Base-by-base conservation (phyloP, 345 rosid genomes). In the Eucalyptus tenuipes region DNA sequence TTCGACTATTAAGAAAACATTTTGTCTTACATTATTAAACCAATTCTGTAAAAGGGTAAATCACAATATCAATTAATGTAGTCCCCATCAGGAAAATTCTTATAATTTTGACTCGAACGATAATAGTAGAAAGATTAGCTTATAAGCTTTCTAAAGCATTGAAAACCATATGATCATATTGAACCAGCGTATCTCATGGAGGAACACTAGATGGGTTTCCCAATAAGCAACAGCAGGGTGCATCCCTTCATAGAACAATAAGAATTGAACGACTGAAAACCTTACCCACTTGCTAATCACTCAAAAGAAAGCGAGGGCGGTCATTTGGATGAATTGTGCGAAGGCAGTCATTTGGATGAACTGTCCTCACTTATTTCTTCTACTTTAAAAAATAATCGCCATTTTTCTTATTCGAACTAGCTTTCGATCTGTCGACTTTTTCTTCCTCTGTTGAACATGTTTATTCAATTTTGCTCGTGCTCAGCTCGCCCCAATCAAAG, bases 1-100 rank as follows among this genome's bases (percentile, higher is more conserved):
- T 52, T 52, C 22, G 4, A 52, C 25, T 52, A 52, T 52, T 52
- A 52, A 52, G 25, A 52, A 20, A 20, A 52, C 25, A 8, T 18
- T 52, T 18, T 52, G 1, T 4, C 57, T 52, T 52, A 52, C 25
- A 10, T 52, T 52, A 52, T 20, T 52, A 52, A 52, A 20, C 10
- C 0, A 52, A 1, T 52, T 0, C 0, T 0, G 5, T 52, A 52
- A 52, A 52, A 52, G 0, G 1, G 2, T 52, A 52, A 20, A 52
- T 52, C 20, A 52, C 1, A 20, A 52, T 20, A 2, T 52, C 10
- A 18, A 18, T 52, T 52, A 52, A 52, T 52, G 1, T 52, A 52
- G 0, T 10, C 0, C 4, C 20, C 20, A 18, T 52, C 10, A 52
- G 7, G 25, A 52, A 52, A 52, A 52, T 1, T 52, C 25, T 52